These are phyloP conservation scores for Helichrysum umbraculigerum DNA, from an alignment of 129 eudicot genomes.

Conservation along the genomic window DNA sequence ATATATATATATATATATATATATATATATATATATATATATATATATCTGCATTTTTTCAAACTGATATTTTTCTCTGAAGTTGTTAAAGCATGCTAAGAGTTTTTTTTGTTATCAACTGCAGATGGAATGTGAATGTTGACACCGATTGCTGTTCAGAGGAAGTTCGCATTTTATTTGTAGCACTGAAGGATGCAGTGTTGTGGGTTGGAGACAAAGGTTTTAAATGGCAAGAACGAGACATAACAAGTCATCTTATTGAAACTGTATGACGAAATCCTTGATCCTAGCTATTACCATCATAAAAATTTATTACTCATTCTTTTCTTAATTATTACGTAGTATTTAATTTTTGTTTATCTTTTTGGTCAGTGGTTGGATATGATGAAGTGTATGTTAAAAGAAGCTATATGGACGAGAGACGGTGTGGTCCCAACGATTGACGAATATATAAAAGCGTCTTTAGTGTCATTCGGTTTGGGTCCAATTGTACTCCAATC, in stretches of 20 bases:
- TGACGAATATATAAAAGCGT: conserved; percentile 73
- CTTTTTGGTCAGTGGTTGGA: conserved; percentile 69
- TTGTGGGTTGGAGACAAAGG: conserved; percentile 62
- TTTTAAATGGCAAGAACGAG: conserved; percentile 57
- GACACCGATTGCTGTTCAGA: conserved; percentile 12
- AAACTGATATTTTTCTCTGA: background rate
- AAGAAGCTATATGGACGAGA: conserved; percentile 72
- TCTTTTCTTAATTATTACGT: no score
- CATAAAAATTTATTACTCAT: background rate
- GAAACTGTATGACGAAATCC: conserved; percentile 51
- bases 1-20: no score
- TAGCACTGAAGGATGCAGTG: background rate
- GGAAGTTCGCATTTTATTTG: background rate
- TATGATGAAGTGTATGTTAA: conserved; percentile 63
- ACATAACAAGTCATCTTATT: conserved; percentile 58
- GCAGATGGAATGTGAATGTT: conserved; percentile 19
- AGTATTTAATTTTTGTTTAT: background rate
- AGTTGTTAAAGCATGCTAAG: background rate
- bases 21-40: no score
- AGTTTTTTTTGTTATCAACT: conserved; percentile 16
- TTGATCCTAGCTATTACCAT: background rate
- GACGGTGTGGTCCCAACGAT: conserved; percentile 50
- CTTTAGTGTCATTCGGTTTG: conserved; percentile 71
- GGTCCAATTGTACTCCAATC: conserved; percentile 83
- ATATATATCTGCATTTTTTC: background rate